Evolutionary conservation across 2,329 filamentous ascomycete genomes (phyloP).

Genomic region (Penicillium paneum): DNA sequence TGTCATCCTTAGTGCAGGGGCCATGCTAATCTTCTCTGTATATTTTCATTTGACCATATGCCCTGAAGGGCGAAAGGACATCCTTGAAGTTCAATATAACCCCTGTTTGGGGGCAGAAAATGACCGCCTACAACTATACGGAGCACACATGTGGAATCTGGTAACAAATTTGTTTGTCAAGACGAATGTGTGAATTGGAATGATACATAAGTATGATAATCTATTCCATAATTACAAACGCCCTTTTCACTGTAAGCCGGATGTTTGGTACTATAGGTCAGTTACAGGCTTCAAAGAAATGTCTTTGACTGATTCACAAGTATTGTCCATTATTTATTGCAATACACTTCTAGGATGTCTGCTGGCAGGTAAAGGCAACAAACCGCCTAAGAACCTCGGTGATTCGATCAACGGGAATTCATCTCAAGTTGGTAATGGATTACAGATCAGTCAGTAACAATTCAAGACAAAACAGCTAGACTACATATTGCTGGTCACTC

Average conservation of each 20-base stretch:
- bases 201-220: neutral
- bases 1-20: slow-evolving; percentile 92
- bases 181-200: neutral
- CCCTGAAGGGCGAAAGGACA: slow-evolving; percentile 38
- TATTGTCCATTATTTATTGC: neutral
- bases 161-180: neutral
- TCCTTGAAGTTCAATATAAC: neutral
- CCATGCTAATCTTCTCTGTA: slow-evolving; percentile 81
- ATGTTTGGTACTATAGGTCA: too few species aligned
- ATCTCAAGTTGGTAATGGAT: neutral
- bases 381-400: neutral
- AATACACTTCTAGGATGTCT: neutral
- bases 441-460: neutral
- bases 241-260: neutral
- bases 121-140: neutral
- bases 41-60: slow-evolving; percentile 66
- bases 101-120: neutral
- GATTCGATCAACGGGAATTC: neutral
- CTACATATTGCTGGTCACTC: neutral
- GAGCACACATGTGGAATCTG: neutral
- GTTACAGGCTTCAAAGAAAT: too few species aligned
- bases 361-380: neutral
- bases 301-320: neutral
- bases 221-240: neutral
- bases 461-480: neutral